Conservation (phyloP, 176 grass and related monocot genomes). For the Zea luxurians region DNA sequence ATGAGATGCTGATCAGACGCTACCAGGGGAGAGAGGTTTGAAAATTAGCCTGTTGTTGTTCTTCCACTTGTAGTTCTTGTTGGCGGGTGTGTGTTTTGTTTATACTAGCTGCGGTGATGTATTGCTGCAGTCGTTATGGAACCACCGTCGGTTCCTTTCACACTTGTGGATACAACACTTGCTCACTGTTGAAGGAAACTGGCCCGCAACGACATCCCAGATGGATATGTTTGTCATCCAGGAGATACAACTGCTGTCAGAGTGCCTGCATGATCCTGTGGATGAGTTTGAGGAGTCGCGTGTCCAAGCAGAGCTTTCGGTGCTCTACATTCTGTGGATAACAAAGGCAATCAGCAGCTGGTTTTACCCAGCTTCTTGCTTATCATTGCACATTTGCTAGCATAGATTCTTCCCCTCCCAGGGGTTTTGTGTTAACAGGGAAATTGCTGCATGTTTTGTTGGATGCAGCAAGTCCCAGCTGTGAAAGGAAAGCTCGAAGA, state of each 20-base stretch:
- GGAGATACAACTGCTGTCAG: conserved; percentile 59
- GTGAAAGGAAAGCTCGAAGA: conserved; percentile 37
- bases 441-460: neutral
- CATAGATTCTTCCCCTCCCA: neutral
- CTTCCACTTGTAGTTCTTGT: conserved; percentile 1
- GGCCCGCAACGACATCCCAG: conserved; percentile 5
- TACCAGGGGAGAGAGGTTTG: conserved; percentile 88
- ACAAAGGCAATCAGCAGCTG: conserved; percentile 25
- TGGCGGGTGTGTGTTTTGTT: conserved; percentile 2
- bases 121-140: conserved; percentile 69
- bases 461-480: conserved; percentile 38
- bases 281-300: conserved; percentile 34
- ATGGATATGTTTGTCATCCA: conserved; percentile 53
- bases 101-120: neutral
- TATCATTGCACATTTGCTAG: neutral
- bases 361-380: neutral
- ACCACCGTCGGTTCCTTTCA: conserved; percentile 80
- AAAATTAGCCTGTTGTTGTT: neutral
- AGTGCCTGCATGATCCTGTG: conserved; percentile 31
- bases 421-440: neutral
- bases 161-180: conserved; percentile 60
- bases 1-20: conserved; percentile 69
- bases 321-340: conserved; percentile 42
- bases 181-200: conserved; percentile 20
- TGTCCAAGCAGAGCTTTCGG: conserved; percentile 34